Conservation (phyloP, 2,329 filamentous ascomycete genomes). For the Drechmeria coniospora region DNA sequence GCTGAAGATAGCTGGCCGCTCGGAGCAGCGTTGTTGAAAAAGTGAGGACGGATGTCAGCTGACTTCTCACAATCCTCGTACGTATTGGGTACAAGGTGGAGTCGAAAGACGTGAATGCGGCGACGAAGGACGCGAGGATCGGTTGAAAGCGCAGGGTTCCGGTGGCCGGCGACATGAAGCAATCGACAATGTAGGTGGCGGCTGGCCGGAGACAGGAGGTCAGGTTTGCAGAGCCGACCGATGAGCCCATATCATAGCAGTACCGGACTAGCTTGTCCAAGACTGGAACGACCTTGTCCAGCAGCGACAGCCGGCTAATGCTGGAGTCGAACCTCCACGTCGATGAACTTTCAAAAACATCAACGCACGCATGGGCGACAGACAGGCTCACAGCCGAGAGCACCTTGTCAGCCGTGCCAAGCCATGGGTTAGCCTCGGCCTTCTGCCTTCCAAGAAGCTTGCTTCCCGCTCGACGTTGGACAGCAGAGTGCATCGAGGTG, state of each 20-base stretch:
- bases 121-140: constrained; percentile 52
- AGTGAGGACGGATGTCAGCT: constrained; percentile 47
- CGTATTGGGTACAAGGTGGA: constrained; percentile 47
- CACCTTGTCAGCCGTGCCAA: constrained; percentile 64
- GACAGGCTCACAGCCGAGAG: constrained; percentile 56
- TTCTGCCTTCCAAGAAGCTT: constrained; percentile 32
- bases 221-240: constrained; percentile 25
- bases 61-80: constrained; percentile 38
- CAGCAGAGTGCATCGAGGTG: constrained; percentile 54
- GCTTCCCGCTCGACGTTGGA: constrained; percentile 45
- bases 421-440: constrained; percentile 38
- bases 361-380: constrained; percentile 61
- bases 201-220: constrained; percentile 53
- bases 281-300: constrained; percentile 49
- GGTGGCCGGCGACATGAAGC: constrained; percentile 56
- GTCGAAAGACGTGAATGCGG: constrained; percentile 29
- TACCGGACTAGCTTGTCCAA: constrained; percentile 59
- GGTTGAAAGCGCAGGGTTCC: constrained; percentile 64
- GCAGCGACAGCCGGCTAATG: constrained; percentile 53
- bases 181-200: constrained; percentile 60
- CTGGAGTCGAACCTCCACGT: constrained; percentile 69
- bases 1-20: constrained; percentile 48
- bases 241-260: constrained; percentile 60
- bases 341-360: constrained; percentile 71
- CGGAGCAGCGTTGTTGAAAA: constrained; percentile 58